phyloP scores from a whole-genome alignment of 2,329 filamentous ascomycete genomes.

The Sclerotinia glacialis region DNA sequence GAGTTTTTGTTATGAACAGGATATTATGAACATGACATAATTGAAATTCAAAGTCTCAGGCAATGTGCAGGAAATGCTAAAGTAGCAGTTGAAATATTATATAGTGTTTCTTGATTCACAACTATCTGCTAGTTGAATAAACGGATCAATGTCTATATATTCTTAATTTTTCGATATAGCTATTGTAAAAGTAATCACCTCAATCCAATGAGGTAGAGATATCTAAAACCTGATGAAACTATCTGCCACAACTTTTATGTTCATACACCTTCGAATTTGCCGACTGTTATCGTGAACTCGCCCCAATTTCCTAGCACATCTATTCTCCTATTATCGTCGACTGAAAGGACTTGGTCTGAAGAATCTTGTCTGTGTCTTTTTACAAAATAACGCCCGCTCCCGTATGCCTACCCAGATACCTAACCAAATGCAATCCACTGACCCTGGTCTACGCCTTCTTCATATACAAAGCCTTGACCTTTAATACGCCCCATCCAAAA shows the following conservation, averaged over 20 bases:
- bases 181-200: not conserved
- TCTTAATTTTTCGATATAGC: not conserved
- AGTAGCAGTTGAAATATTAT: no score
- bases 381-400: constrained; percentile 36
- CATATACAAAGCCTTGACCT: constrained; percentile 37
- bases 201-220: constrained; percentile 2
- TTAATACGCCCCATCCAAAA: constrained; percentile 19
- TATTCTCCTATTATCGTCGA: constrained; percentile 28
- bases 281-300: not conserved
- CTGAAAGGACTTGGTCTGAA: constrained; percentile 22
- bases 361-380: constrained; percentile 33
- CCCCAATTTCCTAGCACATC: constrained; percentile 19
- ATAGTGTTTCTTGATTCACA: no score
- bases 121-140: no score
- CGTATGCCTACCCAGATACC: constrained; percentile 35
- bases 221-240: not conserved
- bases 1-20: no score
- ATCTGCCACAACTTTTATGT: constrained; percentile 3
- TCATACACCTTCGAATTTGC: constrained; percentile 8
- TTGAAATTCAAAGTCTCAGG: no score
- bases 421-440: constrained; percentile 32
- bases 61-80: no score
- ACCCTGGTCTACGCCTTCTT: constrained; percentile 24
- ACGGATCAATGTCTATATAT: not conserved
- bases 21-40: no score